Evolutionary conservation across 768 basidiomycete genomes (phyloP), one percentile per base, ranked within the genome.

Genomic region (Pleurotus tuber-regium): DNA sequence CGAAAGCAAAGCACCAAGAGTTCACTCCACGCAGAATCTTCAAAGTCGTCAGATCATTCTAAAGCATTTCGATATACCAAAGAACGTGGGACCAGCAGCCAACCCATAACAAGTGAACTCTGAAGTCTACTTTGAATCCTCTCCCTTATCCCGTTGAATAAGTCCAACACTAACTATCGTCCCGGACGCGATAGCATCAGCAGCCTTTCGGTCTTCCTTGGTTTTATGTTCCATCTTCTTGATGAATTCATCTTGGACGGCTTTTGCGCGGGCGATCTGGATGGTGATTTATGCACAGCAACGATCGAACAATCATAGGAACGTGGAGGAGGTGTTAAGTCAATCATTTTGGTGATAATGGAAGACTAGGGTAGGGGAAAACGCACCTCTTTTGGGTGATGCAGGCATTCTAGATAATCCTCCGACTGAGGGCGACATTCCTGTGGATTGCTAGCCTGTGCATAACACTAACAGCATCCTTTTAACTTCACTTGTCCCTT

Each of bases 331-430:
- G 19, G 28, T n/a, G n/a, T n/a, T n/a, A n/a, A n/a, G n/a, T n/a
- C n/a, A n/a, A 28, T 33, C 49, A 41, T 33, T 35, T n/a, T 30
- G 30, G 18, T 33, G n/a, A 10, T 6, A 1, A 42, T 16, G 19
- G 43, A 12, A 7, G 19, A 23, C 19, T 21, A 10, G 8, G n/a
- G 16, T 43, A n/a, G 33, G 31, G 7, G n/a, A 29, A 26, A 38
- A 60, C 82, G 62, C 57, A 92, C 95, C 83, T 93, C 92, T 70
- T 94, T 88, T 23, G 80, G 83, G 63, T 86, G 83, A 66, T 96
- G 93, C 52, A 98, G 70, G 67, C 95, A 97, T 66, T 95, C 92
- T 50, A 95, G 63, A 70, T 98, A 98, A 68, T 96, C 94, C 56
- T 87, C 88, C 44, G 80, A 81, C 54, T 82, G 84, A 12, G 77